phyloP scores from a whole-genome alignment of 2,329 filamentous ascomycete species.

The Dactylella cylindrospora region DNA sequence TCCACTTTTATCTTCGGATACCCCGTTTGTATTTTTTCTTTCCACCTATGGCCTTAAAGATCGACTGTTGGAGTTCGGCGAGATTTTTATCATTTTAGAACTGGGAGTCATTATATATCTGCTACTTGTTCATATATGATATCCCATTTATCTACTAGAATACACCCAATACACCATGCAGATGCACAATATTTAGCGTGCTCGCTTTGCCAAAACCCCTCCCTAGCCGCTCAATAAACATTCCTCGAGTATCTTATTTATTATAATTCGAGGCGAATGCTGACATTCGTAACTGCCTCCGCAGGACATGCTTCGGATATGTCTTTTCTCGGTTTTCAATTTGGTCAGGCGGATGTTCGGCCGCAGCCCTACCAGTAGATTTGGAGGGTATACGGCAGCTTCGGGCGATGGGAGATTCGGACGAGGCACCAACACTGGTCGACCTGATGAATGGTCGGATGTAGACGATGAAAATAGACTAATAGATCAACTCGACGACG shows the following conservation, averaged over 20 bases:
- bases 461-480: constrained; percentile 40
- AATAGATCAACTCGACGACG: constrained; percentile 42
- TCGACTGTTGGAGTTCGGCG: too few species aligned
- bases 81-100: too few species aligned
- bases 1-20: too few species aligned
- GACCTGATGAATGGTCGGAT: constrained; percentile 29
- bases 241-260: too few species aligned
- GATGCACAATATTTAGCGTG: too few species aligned
- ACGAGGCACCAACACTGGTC: neutral
- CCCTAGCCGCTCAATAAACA: too few species aligned
- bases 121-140: too few species aligned
- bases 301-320: constrained; percentile 31
- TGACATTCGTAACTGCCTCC: constrained; percentile 21
- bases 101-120: too few species aligned
- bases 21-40: too few species aligned
- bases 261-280: constrained; percentile 6
- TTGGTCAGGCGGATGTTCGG: constrained; percentile 16
- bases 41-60: too few species aligned
- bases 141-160: neutral
- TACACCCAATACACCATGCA: too few species aligned
- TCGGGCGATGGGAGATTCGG: constrained; percentile 16
- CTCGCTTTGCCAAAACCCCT: too few species aligned
- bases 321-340: constrained; percentile 12
- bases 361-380: constrained; percentile 9
- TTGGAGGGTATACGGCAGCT: constrained; percentile 12